Evolutionary conservation across 1,284 basidiomycete genomes (phyloP), one percentile per base, ranked within the genome.

Genomic region (Tetrapyrgos nigripes): DNA sequence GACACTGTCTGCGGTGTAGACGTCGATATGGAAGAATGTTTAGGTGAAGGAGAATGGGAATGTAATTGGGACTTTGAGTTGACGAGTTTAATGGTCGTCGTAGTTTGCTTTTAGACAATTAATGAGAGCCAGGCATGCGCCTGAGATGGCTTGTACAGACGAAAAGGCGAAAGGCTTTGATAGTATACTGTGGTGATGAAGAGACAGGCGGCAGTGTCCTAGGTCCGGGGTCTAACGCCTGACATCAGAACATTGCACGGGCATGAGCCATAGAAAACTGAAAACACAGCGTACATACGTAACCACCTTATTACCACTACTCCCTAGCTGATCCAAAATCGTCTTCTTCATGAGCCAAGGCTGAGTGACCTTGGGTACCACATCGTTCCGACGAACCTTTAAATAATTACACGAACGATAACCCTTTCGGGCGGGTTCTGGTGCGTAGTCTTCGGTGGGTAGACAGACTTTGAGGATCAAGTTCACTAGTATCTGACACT

Each of bases 341-440:
- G 79, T 68, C 68, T 81, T 86, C 52, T 93, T 83, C 37, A 94
- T 81, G 69, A 93, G 94, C 91, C 91, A 93, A 1, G 93, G 91
- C 68, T 94, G 89, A 4, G 85, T 83, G 40, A 94, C 70, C 62
- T 82, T 85, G 24, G 86, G 86, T 27, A 92, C 74, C 13, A 92
- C 76, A 60, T 86, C 86, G 50, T 81, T 79, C 60, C 91, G 73
- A n/a, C 94, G 71, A 26, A 92, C 79, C 68, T 89, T 91, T 65
- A 93, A 80, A 48, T 93, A 69, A 46, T 94, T 79, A 73, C 95
- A 93, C 53, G 92, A 84, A 27, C 92, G 74, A 60, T 94, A 88
- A 62, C 83, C 81, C 23, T 91, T 82, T 73, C 94, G 90, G 3
- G 85, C 75, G n/a, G n/a, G n/a, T 48, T 92, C 87, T 4, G 90